phyloP scores from a whole-genome alignment of 805 yeast species.

The Metschnikowia gruessii region DNA sequence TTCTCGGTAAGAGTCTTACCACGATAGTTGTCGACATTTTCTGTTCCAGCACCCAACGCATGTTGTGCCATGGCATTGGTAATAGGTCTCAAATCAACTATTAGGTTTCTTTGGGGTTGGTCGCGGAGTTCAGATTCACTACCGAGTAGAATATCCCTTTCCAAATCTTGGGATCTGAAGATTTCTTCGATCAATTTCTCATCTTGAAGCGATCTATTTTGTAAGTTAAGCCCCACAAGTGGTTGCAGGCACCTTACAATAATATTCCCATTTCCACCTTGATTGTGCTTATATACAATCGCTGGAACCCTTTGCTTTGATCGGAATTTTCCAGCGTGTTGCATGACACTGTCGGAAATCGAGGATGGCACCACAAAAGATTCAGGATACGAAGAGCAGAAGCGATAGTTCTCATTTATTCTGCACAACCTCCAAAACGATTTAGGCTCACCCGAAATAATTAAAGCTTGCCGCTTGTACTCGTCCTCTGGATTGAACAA shows the following conservation, averaged over 20 bases:
- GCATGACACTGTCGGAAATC: slow-evolving; percentile 76
- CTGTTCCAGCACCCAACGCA: slow-evolving; percentile 98
- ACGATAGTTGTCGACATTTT: slow-evolving; percentile 82
- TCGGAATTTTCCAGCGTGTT: slow-evolving; percentile 80
- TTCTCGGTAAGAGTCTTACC: slow-evolving; percentile 22
- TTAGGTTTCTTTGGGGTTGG: slow-evolving; percentile 52
- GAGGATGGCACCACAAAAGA: slow-evolving; percentile 65
- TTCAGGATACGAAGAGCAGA: slow-evolving; percentile 76
- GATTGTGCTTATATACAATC: slow-evolving; percentile 67
- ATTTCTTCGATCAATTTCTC: slow-evolving; percentile 77
- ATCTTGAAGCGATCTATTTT: slow-evolving; percentile 86
- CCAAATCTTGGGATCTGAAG: slow-evolving; percentile 54
- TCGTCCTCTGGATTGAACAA: slow-evolving; percentile 62
- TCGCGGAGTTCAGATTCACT: slow-evolving; percentile 25
- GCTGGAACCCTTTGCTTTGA: slow-evolving; percentile 85
- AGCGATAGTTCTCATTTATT: slow-evolving; percentile 60
- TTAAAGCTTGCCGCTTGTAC: slow-evolving; percentile 70
- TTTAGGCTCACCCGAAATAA: slow-evolving; percentile 14
- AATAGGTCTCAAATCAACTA: slow-evolving; percentile 89
- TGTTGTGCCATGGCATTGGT: slow-evolving; percentile 96
- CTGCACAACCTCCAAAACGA: slow-evolving; percentile 66
- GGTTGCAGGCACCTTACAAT: slow-evolving; percentile 94
- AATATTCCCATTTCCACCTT: slow-evolving; percentile 59
- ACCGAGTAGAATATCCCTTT: slow-evolving; percentile 20
- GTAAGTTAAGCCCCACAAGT: slow-evolving; percentile 76